Conservation (phyloP, 257 asterid species). For the Plectranthus barbatus region DNA sequence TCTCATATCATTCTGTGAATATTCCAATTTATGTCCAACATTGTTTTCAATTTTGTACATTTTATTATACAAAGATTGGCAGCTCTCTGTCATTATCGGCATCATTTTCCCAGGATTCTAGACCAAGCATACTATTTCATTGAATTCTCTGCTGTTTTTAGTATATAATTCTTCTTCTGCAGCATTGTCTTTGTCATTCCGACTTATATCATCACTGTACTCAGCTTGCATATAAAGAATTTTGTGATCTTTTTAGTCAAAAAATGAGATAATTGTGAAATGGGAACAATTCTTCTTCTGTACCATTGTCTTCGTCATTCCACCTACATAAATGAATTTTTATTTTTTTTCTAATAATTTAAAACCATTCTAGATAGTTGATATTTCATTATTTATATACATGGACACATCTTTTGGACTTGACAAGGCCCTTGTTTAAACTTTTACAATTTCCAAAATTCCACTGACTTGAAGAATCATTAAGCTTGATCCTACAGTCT, state of each 20-base stretch:
- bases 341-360: background rate
- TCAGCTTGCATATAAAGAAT: background rate
- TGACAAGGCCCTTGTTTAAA: background rate
- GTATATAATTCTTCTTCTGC: background rate
- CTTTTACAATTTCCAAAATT: background rate
- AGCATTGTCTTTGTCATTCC: no score
- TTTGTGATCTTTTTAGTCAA: background rate
- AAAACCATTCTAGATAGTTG: background rate
- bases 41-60: background rate
- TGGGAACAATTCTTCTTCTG: background rate
- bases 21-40: background rate
- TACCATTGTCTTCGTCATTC: background rate
- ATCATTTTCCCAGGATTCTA: background rate
- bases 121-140: background rate
- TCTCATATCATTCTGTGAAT: background rate
- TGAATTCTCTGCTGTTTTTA: background rate
- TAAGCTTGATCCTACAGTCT: background rate
- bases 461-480: background rate
- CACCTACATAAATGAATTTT: background rate
- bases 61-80: background rate
- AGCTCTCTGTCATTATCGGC: background rate
- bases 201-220: background rate
- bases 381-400: background rate
- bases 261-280: slow-evolving; percentile 4
- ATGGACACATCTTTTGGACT: background rate